Base-by-base conservation (phyloP, 768 basidiomycete genomes). In the Melanogaster broomeanus region DNA sequence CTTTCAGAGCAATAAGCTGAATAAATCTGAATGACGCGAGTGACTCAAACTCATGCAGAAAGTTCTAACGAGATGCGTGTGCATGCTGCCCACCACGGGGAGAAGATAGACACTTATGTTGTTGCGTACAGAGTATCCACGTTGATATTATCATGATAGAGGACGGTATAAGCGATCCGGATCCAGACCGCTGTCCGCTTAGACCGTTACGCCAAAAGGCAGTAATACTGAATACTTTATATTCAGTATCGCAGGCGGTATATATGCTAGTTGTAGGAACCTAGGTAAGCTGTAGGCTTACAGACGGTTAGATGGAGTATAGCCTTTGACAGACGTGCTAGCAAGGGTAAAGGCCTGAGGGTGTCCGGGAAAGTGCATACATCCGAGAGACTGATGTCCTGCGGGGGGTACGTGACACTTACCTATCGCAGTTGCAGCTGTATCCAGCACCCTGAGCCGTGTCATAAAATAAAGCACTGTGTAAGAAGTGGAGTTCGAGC, bases 11-110 rank as follows among this genome's bases (percentile, higher is more conserved):
- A 8, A 22, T 3, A 6, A 42, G 40, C n/a, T n/a, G 18, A 25
- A 6, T 31, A 10, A 44, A 53, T 51, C 28, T 58, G 33, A 24
- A 30, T 31, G 21, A n/a, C 46, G 22, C 37, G 31, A 41, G 33
- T 19, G 2, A 8, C 10, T 19, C 10, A 28, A 2, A 65, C 67
- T 62, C 48, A 69, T 69, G 34, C 69, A 70, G 40, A 69, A 69
- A 22, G 64, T 49, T 22, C 67, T 69, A 10, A 5, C 41, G 11
- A 34, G 37, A 45, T 21, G 25, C 3, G 42, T 64, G 38, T 58
- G 46, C 24, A 30, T 30, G 18, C 18, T n/a, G 10, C 10, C 19
- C 11, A 2, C 3, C 15, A 6, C 4, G 9, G 15, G n/a, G 1
- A 9, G 18, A 22, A 0, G 8, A 31, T 1, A 5, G 13, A 45